Conservation (phyloP, 1,284 basidiomycete genomes). For the Abortiporus biennis region DNA sequence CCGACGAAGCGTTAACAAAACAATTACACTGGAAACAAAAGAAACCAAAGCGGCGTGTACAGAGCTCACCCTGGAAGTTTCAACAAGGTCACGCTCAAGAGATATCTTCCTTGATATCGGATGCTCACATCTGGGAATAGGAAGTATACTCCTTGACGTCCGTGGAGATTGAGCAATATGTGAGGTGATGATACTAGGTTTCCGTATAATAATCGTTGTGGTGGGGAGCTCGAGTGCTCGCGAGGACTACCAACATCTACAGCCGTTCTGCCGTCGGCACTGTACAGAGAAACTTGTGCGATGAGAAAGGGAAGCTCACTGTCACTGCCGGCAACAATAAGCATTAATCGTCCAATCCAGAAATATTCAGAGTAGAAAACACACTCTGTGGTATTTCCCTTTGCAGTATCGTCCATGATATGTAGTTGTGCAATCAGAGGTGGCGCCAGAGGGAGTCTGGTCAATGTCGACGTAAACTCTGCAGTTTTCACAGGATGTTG, state of each 20-base stretch:
- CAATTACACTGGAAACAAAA: too few species aligned
- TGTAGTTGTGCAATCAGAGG: constrained; percentile 75
- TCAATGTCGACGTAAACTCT: constrained; percentile 71
- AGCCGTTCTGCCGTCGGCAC: constrained; percentile 50
- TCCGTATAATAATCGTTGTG: constrained; percentile 68
- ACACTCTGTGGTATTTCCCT: constrained; percentile 25
- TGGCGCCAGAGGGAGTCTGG: constrained; percentile 76
- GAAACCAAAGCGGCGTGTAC: too few species aligned
- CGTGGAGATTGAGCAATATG: constrained; percentile 71
- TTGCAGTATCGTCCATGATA: constrained; percentile 66
- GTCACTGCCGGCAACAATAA: constrained; percentile 44
- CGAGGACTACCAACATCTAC: constrained; percentile 50
- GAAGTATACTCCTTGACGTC: constrained; percentile 76
- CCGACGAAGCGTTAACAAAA: too few species aligned
- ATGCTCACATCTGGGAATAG: constrained; percentile 88
- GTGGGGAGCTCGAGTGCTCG: constrained; percentile 34
- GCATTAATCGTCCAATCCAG: not conserved
- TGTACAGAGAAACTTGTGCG: constrained; percentile 69
- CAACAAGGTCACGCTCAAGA: constrained; percentile 69
- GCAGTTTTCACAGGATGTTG: constrained; percentile 77
- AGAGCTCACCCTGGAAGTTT: constrained; percentile 76
- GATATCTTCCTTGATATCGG: constrained; percentile 69
- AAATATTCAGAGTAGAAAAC: not conserved
- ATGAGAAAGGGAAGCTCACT: constrained; percentile 80
- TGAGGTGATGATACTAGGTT: constrained; percentile 78